A percentile compares a stretch with the other conserved stretches of the same genome.
These are phyloP conservation scores for Paraglomus brasilianum DNA, from an alignment of 192 early-diverging fungal species.

Conservation along the genomic window DNA sequence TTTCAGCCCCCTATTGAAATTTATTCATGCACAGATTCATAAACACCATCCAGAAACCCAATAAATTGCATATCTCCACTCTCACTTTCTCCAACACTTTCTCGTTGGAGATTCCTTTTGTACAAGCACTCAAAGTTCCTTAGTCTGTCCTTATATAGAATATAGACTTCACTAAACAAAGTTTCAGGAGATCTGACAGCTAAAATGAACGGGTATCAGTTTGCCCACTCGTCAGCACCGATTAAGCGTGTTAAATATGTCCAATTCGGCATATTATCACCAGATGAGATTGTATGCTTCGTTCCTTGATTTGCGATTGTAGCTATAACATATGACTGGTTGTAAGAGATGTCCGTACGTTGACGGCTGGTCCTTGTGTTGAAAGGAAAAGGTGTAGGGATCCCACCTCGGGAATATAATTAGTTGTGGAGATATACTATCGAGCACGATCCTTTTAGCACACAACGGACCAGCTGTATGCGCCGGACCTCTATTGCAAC, in stretches of 20 bases:
- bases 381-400: not conserved
- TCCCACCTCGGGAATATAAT: too few relatives aligned
- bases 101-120: not conserved
- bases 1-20: not conserved
- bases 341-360: too few relatives aligned
- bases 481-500: too few relatives aligned
- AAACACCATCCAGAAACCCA: not conserved
- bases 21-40: conserved; percentile 15
- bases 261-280: conserved; percentile 94
- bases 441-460: too few relatives aligned
- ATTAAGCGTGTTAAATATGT: conserved; percentile 84
- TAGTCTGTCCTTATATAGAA: not conserved
- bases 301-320: conserved; percentile 5
- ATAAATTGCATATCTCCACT: conserved; percentile 3
- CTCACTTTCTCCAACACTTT: not conserved
- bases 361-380: too few relatives aligned
- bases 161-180: conserved; percentile 3
- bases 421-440: too few relatives aligned
- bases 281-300: conserved; percentile 90
- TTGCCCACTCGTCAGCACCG: conserved; percentile 77
- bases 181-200: conserved; percentile 7
- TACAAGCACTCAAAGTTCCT: not conserved
- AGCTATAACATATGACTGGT: too few relatives aligned
- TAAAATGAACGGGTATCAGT: conserved; percentile 58
- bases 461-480: too few relatives aligned